Evolutionary conservation across 768 basidiomycete genomes (phyloP), one percentile per base, ranked within the genome.

Genomic region (Russula emetica): DNA sequence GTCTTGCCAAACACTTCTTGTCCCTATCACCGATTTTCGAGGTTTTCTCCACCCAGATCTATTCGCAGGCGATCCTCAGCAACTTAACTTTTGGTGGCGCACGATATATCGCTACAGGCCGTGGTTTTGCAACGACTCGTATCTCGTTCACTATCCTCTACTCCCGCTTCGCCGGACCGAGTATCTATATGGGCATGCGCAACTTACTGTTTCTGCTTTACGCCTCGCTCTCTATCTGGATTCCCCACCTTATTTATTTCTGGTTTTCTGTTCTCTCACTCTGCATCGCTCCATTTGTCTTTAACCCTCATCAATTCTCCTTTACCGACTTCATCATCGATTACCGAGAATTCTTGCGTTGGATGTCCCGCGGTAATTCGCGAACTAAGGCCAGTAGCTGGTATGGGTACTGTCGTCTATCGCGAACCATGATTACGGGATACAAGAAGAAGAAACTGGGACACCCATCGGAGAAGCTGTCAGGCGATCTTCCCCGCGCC

Each of bases 271-370:
- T 98, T 62, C 75, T 95, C 63, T 94, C 95, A 11, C 85, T 99
- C 22, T 96, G 93, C 76, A 83, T 98, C 69, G 94, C 97, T 40
- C 97, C 97, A 0, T 99, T 98, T 86, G 67, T 99, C 64, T 99
- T 99, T 85, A 99, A 99, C 77, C 97, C 97, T n/a, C 96, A 99
- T 76, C 97, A 98, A 75, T 99, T 98, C 83, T 92, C 93, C 11
- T 92, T 88, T 74, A 77, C 92, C 70, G 97, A 99, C 77, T 99
- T 96, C 77, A 89, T 98, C 77, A 94, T 98, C 73, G 97, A 99
- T 76, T 98, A 98, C 75, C 88, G 97, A 61, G 97, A 99, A 73
- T 98, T 95, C 80, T 76, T 99, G 54, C 87, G 97, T 54, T 99
- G 97, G 97, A 98, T 99, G 95, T 97, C 93, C 11, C 85, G 97